These are phyloP conservation scores for Ochromonas danica DNA, from an alignment of 108 stramenopile genomes.

Conservation along the genomic window DNA sequence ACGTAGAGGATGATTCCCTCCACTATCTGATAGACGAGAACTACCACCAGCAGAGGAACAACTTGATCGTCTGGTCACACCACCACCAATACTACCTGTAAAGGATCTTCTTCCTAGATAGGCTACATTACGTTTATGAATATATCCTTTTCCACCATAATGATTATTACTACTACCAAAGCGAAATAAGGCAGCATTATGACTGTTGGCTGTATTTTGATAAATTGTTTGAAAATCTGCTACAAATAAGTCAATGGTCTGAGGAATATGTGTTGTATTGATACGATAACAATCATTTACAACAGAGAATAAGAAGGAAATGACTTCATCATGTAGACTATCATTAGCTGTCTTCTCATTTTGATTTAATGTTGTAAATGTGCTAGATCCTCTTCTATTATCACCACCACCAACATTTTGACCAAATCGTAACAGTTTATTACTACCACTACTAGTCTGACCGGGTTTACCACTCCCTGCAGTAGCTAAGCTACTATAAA, in stretches of 20 bases:
- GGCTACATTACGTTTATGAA: too few species aligned
- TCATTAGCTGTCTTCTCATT: not conserved
- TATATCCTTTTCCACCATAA: too few species aligned
- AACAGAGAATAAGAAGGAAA: not conserved
- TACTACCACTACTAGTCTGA: not conserved
- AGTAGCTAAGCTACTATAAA: not conserved
- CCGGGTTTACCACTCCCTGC: too few species aligned
- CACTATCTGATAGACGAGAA: too few species aligned
- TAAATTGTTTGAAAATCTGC: not conserved
- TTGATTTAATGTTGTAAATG: not conserved
- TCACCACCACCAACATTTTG: too few species aligned
- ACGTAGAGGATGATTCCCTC: too few species aligned
- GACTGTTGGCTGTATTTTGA: not conserved
- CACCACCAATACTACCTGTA: too few species aligned
- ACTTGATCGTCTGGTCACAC: too few species aligned
- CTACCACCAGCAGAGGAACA: too few species aligned
- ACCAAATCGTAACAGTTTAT: not conserved
- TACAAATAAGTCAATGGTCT: not conserved
- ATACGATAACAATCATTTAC: slow-evolving; percentile 21
- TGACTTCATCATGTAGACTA: not conserved
- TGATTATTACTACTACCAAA: too few species aligned
- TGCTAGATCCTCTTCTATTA: too few species aligned
- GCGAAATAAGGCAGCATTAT: not conserved
- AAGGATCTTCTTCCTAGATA: too few species aligned
- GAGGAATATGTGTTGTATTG: not conserved